These are phyloP conservation scores for Aspergillus phoenicis DNA, from an alignment of 2,329 filamentous ascomycete genomes.

Conservation along the genomic window DNA sequence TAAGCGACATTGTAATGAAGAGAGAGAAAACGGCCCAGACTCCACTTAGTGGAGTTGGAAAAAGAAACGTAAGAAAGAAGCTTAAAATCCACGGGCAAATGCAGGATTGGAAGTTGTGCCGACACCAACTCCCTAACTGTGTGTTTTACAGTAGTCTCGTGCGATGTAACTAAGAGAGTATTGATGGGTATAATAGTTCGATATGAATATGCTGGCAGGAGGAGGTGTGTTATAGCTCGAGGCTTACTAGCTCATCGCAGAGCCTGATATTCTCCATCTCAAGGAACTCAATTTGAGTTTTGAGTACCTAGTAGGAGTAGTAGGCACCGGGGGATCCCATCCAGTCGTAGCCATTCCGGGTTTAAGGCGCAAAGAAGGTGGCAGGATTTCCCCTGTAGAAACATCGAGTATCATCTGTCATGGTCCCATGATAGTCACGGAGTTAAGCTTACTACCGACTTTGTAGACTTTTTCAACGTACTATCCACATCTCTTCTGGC, in stretches of 20 bases:
- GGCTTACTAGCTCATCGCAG: too few species aligned
- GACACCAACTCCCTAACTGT: not conserved
- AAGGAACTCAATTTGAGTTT: too few species aligned
- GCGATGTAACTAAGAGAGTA: not conserved
- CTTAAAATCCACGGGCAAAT: conserved; percentile 7
- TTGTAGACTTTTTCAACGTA: too few species aligned
- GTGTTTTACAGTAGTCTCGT: not conserved
- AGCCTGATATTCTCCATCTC: too few species aligned
- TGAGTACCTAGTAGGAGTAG: too few species aligned
- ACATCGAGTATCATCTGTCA: not conserved
- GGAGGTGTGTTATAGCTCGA: too few species aligned
- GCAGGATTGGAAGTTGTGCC: not conserved
- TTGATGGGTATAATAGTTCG: too few species aligned
- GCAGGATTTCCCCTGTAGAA: too few species aligned
- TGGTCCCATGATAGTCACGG: not conserved
- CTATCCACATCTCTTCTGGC: not conserved
- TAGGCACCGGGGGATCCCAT: too few species aligned
- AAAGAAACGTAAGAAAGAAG: conserved; percentile 13
- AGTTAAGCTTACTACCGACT: not conserved
- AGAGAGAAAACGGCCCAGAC: not conserved
- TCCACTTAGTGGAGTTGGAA: conserved; percentile 1
- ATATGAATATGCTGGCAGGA: too few species aligned
- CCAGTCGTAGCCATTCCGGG: too few species aligned
- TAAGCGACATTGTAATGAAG: not conserved
- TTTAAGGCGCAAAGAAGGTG: too few species aligned